These are phyloP conservation scores for Rhododendron simsii DNA, from an alignment of 148 eudicot species.

Conservation along the genomic window DNA sequence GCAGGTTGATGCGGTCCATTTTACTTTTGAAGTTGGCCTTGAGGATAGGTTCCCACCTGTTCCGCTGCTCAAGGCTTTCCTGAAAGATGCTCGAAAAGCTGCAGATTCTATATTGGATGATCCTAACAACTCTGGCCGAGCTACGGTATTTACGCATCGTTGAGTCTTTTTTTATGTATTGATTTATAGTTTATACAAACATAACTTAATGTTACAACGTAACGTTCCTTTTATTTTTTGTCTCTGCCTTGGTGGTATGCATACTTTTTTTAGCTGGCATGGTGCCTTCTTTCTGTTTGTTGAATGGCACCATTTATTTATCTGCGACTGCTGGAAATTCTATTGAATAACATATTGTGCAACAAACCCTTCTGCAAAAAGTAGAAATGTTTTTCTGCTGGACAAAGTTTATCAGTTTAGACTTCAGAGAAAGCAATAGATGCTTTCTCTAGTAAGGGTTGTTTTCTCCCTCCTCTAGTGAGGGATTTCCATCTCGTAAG, in stretches of 20 bases:
- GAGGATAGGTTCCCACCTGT: conserved; percentile 77
- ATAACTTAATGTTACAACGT: not conserved
- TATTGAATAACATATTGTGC: not conserved
- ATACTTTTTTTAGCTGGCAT: not conserved
- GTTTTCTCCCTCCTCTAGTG: too few relatives aligned
- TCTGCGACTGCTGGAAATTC: not conserved
- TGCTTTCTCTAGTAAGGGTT: too few relatives aligned
- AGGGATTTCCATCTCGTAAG: not conserved
- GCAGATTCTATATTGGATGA: conserved; percentile 71
- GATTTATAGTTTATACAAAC: not conserved
- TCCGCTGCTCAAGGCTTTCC: conserved; percentile 75
- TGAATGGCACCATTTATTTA: not conserved
- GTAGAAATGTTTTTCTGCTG: not conserved
- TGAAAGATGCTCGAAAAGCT: conserved; percentile 87
- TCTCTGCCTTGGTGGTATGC: not conserved
- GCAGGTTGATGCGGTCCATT: conserved; percentile 96
- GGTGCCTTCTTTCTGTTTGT: not conserved
- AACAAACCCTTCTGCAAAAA: not conserved
- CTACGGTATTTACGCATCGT: conserved; percentile 21
- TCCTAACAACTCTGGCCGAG: conserved; percentile 70
- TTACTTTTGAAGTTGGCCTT: conserved; percentile 84
- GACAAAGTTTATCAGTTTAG: not conserved
- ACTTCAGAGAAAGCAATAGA: not conserved
- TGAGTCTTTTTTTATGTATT: not conserved
- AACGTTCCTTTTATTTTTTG: not conserved